Evolutionary conservation across 2,329 filamentous ascomycete genomes (phyloP), one percentile per base, ranked within the genome.

Genomic region (Periconia sp.): DNA sequence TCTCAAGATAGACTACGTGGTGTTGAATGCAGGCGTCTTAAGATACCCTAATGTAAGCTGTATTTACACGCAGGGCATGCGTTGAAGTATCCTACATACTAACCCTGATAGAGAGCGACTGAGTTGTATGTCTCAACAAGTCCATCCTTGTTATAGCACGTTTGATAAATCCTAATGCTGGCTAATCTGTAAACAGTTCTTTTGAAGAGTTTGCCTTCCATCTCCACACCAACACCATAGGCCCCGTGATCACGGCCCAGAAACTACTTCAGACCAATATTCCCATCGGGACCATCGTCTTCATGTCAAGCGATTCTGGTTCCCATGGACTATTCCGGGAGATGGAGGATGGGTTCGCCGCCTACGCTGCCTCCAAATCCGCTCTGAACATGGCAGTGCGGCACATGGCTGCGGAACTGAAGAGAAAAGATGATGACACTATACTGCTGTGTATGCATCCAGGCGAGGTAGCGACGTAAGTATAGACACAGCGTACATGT

Each of bases 341-440:
- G n/a, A 77, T 79, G 62, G 81, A 85, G 64, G 82, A 85, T 60
- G 82, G 81, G 0, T 85, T 85, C 54, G 82, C 79, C 1, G 82
- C 82, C 11, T 85, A 85, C 62, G 77, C 77, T 6, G 81, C 82
- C 0, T 82, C 79, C 3, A 85, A 85, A 64, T 78, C 81, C 1
- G 82, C 82, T 0, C 61, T 85, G 50, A 85, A 85, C 57, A 81
- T 83, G 70, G 79, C 79, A 51, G 68, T 84, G 2, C 63, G 81
- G 35, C 82, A 85, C 59, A 79, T 85, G 75, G 81, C 81, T 6
- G 80, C 79, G 1, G 82, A 85, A 57, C 59, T 84, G 47, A 77
- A 79, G 62, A 69, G 81, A 40, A 79, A 79, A 55, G 76, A 77
- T 31, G 76, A 76, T 46, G 67, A 75, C 44, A 82, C 80, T 0